Base-by-base conservation (phyloP, 768 basidiomycete species). In the Hemileccinum rubropunctum region DNA sequence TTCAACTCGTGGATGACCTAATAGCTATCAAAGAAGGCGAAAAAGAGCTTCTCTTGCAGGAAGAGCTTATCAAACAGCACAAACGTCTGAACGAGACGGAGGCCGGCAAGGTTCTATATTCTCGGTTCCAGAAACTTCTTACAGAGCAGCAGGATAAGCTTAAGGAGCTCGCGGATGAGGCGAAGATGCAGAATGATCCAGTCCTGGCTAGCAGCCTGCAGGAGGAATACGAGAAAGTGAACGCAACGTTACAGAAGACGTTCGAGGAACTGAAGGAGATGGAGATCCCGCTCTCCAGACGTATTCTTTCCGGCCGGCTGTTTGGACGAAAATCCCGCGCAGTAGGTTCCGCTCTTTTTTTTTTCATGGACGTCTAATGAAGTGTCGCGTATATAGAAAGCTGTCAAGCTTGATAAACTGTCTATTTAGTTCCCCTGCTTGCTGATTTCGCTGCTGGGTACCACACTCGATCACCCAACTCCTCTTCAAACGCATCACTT, bases 21-120 rank as follows among this genome's bases (percentile, higher is more conserved):
- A 23, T 17, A 4, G 13, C 0, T 0, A 21, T 23, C 1, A 42
- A 15, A 2, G n/a, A n/a, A 0, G 14, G 2, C 1, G 23, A 15
- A 9, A 42, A 48, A 0, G 42, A 50, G 11, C 26, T 60, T 0
- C 54, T 61, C 14, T 37, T 61, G 18, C 61, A 61, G 27, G 61
- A 62, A 52, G 60, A 62, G 30, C 42, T 61, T 0, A 36, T 58
- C 10, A 38, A 35, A 6, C 55, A 49, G 4, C 12, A 36, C 0
- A 61, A 52, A 26, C 50, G 37, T 30, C 39, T 64, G 1, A 58
- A 61, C 18, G 61, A 62, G 42, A 63, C 61, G 1, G 58, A 57
- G 30, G 61, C 61, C 3, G 61, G 38, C 6, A 63, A 57, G 32
- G 34, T 51, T 35, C 10, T 62, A 12, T 54, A 54, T 10, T 57